phyloP scores from a whole-genome alignment of 2,329 filamentous ascomycete species.

The Fusarium avenaceum region DNA sequence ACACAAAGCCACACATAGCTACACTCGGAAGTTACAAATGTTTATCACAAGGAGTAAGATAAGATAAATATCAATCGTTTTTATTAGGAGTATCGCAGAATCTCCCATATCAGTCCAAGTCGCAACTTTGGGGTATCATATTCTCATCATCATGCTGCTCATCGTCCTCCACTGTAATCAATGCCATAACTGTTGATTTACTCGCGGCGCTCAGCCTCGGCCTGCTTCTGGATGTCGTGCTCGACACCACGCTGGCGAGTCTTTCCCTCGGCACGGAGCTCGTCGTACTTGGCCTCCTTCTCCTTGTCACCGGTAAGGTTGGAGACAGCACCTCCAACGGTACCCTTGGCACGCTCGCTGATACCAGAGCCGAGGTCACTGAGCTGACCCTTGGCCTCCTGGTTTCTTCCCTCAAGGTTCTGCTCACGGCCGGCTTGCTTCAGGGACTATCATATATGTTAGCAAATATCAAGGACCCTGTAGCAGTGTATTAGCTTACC shows the following conservation, averaged over 20 bases:
- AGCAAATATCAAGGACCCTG: conserved; percentile 9
- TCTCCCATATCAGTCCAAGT: conserved; percentile 25
- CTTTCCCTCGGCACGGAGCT: conserved; percentile 85
- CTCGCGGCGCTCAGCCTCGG: conserved; percentile 58
- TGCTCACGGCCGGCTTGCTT: conserved; percentile 82
- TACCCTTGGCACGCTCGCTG: conserved; percentile 75
- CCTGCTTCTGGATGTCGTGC: conserved; percentile 82
- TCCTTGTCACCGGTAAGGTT: conserved; percentile 77
- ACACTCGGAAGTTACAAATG: background rate
- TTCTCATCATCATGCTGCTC: conserved; percentile 32
- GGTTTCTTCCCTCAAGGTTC: conserved; percentile 82
- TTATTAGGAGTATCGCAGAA: conserved; percentile 26
- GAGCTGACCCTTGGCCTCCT: conserved; percentile 87
- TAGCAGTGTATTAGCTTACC: conserved; percentile 54
- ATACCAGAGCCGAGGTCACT: conserved; percentile 78
- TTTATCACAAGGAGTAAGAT: background rate
- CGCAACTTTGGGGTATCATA: conserved; percentile 40
- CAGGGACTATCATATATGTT: conserved; percentile 62
- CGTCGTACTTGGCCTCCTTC: conserved; percentile 74
- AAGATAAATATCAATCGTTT: conserved; percentile 12
- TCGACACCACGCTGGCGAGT: conserved; percentile 86
- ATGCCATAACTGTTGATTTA: conserved; percentile 18
- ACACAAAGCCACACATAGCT: background rate
- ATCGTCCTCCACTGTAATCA: conserved; percentile 8
- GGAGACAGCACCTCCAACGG: conserved; percentile 79